Evolutionary conservation across 1,139 yeast genomes (phyloP).

Genomic region (Blastobotrys raffinosifermentans): DNA sequence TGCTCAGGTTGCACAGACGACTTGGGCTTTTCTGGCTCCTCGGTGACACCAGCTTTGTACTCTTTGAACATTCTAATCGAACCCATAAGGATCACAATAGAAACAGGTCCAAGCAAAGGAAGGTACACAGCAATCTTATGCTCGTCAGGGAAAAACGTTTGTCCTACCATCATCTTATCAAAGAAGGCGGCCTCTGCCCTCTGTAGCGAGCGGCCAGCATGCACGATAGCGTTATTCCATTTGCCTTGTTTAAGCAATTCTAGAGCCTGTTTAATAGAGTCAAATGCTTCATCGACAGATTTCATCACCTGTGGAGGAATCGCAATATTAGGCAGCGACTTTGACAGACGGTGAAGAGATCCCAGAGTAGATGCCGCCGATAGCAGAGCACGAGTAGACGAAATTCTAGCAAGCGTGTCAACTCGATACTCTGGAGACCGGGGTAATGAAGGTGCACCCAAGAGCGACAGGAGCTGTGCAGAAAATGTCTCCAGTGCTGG

Average conservation of each 20-base stretch:
- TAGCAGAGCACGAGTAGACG: slow-evolving; percentile 47
- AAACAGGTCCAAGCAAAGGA: slow-evolving; percentile 82
- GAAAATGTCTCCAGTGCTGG: slow-evolving; percentile 66
- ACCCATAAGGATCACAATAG: slow-evolving; percentile 63
- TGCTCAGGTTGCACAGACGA: too few relatives aligned
- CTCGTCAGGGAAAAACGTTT: slow-evolving; percentile 89
- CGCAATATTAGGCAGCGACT: slow-evolving; percentile 69
- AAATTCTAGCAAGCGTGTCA: slow-evolving; percentile 58
- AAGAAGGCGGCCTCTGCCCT: slow-evolving; percentile 76
- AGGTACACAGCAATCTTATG: slow-evolving; percentile 90
- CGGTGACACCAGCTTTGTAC: slow-evolving; percentile 9
- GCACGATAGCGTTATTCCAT: slow-evolving; percentile 45
- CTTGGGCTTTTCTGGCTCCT: background rate
- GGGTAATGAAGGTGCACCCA: slow-evolving; percentile 60
- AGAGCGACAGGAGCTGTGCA: slow-evolving; percentile 62
- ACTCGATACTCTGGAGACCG: slow-evolving; percentile 56
- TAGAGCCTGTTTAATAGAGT: slow-evolving; percentile 35
- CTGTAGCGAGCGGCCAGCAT: slow-evolving; percentile 51
- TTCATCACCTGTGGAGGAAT: slow-evolving; percentile 62
- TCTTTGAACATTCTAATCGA: slow-evolving; percentile 42
- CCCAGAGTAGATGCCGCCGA: slow-evolving; percentile 54
- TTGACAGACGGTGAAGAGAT: slow-evolving; percentile 63
- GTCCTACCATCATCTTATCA: slow-evolving; percentile 92
- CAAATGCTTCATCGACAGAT: slow-evolving; percentile 42
- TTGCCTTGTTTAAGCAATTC: slow-evolving; percentile 26